These are phyloP conservation scores for Microcyclosporella mali DNA, from an alignment of 2,329 filamentous ascomycete species.

Conservation along the genomic window DNA sequence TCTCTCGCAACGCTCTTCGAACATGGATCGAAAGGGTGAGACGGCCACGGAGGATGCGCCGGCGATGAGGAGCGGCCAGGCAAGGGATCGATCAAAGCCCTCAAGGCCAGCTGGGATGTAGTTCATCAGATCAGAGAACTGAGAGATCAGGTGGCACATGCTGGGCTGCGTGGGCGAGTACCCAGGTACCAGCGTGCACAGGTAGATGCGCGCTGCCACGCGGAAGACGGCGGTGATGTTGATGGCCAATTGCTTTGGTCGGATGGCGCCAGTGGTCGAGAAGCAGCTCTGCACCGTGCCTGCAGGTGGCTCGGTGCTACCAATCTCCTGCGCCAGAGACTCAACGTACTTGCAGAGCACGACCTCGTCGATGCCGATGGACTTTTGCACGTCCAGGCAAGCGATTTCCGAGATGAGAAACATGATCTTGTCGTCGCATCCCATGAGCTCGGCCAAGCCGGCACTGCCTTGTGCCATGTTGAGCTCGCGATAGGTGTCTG, in stretches of 20 bases:
- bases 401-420: conserved; percentile 97
- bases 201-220: conserved; percentile 85
- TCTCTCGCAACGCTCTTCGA: conserved; percentile 65
- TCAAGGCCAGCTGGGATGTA: conserved; percentile 73
- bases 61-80: conserved; percentile 88
- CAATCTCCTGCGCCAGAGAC: conserved; percentile 80
- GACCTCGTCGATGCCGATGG: conserved; percentile 74
- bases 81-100: conserved; percentile 83
- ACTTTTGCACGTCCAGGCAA: conserved; percentile 84
- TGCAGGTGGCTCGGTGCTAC: conserved; percentile 61
- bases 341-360: conserved; percentile 83
- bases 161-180: conserved; percentile 70
- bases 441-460: conserved; percentile 89
- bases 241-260: conserved; percentile 73
- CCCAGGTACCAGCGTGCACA: conserved; percentile 90
- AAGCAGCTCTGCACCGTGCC: conserved; percentile 45
- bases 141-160: conserved; percentile 69
- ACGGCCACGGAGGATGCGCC: conserved; percentile 68
- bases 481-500: conserved; percentile 93
- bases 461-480: conserved; percentile 61
- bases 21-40: conserved; percentile 70
- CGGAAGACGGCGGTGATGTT: conserved; percentile 92
- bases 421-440: conserved; percentile 95
- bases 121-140: conserved; percentile 68
- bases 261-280: conserved; percentile 62